A percentile compares a stretch with the other conserved stretches of the same genome.
These are phyloP conservation scores for Podospora fimiseda DNA, from an alignment of 495 filamentous ascomycete species.

Conservation along the genomic window DNA sequence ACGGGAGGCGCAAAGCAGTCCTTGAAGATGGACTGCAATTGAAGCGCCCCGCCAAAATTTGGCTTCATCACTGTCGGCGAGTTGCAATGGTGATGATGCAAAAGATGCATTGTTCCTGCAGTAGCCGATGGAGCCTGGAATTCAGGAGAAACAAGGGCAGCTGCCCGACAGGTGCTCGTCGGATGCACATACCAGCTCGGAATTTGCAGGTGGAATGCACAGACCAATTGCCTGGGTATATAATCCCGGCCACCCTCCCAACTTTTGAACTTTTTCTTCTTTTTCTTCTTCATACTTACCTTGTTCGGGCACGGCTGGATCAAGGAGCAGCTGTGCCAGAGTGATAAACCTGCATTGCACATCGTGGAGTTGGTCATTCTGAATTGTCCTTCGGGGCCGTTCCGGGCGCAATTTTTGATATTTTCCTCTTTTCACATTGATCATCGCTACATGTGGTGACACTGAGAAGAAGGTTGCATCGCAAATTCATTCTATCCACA, in stretches of 20 bases:
- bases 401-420: conserved; percentile 29
- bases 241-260: conserved; percentile 1
- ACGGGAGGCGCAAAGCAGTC: conserved; percentile 1
- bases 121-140: too few relatives aligned
- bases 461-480: not conserved
- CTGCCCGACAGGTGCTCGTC: not conserved
- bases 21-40: not conserved
- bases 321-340: conserved; percentile 19
- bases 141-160: too few relatives aligned
- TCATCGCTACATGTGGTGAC: not conserved
- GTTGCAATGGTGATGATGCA: not conserved
- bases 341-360: conserved; percentile 28
- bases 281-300: conserved; percentile 31
- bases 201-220: conserved; percentile 6
- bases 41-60: not conserved
- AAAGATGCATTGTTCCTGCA: too few relatives aligned
- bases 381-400: conserved; percentile 31
- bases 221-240: conserved; percentile 10
- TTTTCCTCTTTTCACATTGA: conserved; percentile 13
- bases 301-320: conserved; percentile 22
- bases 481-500: too few relatives aligned
- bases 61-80: not conserved
- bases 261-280: conserved; percentile 8
- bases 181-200: not conserved
- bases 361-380: conserved; percentile 19